phyloP scores from a whole-genome alignment of 148 eudicot species.

The Arbutus unedo region DNA sequence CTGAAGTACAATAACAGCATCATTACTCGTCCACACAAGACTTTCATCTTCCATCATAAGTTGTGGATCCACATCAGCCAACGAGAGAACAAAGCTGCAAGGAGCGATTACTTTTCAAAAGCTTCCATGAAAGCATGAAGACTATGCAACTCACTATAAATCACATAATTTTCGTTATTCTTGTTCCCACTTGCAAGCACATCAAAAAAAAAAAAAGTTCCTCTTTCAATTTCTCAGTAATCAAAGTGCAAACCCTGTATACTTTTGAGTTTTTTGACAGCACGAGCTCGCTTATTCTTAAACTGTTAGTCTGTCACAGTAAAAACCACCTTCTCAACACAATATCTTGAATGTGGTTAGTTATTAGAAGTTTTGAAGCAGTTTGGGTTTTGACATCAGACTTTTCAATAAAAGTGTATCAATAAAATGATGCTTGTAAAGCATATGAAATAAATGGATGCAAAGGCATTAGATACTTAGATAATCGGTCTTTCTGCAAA shows the following conservation, averaged over 20 bases:
- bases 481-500: neutral
- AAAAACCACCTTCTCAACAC: neutral
- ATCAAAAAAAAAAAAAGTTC: neutral
- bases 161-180: neutral
- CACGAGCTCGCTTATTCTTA: neutral
- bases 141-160: neutral
- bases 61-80: constrained; percentile 91
- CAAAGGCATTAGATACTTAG: neutral
- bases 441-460: neutral
- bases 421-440: neutral
- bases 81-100: constrained; percentile 85
- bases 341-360: neutral
- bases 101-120: neutral
- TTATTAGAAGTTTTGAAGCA: neutral
- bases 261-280: neutral
- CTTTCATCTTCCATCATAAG: constrained; percentile 99
- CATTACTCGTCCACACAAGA: constrained; percentile 91
- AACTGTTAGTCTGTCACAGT: neutral
- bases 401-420: neutral
- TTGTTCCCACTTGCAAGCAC: neutral
- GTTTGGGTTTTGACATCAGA: neutral
- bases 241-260: neutral
- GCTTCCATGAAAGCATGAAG: neutral
- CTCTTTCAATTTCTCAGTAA: too few species aligned
- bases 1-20: constrained; percentile 89